phyloP scores from a whole-genome alignment of 176 grass and related monocot species.

The Zizania latifolia region DNA sequence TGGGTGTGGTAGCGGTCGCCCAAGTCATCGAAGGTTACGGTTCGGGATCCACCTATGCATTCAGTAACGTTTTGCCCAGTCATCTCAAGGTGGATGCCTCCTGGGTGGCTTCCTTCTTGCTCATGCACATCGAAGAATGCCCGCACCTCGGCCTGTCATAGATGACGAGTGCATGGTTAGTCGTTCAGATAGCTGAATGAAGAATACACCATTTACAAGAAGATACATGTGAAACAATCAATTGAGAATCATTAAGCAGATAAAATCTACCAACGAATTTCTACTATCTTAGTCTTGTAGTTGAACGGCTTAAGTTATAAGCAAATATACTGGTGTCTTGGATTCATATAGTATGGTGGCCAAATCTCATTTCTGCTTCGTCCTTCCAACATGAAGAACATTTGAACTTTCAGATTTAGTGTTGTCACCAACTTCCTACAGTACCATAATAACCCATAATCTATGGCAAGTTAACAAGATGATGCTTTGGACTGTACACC shows the following conservation, averaged over 20 bases:
- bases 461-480: not conserved
- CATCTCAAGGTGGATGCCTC: conserved; percentile 90
- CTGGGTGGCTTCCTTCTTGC: conserved; percentile 82
- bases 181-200: not conserved
- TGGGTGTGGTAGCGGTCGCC: conserved; percentile 86
- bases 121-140: conserved; percentile 94
- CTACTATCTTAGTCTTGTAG: not conserved
- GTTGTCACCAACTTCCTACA: not conserved
- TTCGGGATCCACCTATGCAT: conserved; percentile 78
- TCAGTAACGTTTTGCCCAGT: conserved; percentile 92
- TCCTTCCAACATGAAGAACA: not conserved
- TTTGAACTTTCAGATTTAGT: not conserved
- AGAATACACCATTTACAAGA: not conserved
- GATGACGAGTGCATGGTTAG: not conserved
- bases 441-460: not conserved
- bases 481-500: not conserved
- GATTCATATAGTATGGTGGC: not conserved
- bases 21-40: conserved; percentile 80
- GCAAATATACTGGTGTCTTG: not conserved
- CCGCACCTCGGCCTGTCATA: conserved; percentile 62
- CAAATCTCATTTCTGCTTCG: not conserved
- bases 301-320: not conserved
- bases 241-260: not conserved
- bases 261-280: not conserved
- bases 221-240: not conserved